Conservation (phyloP, 768 basidiomycete genomes). For the Tylopilus sp. region DNA sequence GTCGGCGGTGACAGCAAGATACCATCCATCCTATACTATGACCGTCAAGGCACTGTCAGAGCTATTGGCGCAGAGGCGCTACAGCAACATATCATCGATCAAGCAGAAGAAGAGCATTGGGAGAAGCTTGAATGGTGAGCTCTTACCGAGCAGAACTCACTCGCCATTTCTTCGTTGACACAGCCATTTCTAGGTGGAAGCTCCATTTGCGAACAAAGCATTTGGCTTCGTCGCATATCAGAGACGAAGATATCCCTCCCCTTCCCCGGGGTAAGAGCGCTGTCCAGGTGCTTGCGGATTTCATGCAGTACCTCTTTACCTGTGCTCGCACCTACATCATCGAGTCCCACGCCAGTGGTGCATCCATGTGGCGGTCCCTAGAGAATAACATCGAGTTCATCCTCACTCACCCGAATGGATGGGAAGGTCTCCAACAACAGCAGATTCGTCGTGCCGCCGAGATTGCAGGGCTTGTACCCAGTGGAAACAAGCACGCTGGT, state of each 20-base stretch:
- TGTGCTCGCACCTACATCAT: constrained; percentile 43
- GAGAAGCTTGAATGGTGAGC: constrained; percentile 5
- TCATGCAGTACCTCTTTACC: constrained; percentile 41
- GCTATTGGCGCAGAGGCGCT: constrained; percentile 42
- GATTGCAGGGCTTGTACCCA: constrained; percentile 45
- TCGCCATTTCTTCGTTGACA: background rate
- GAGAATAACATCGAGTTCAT: constrained; percentile 45
- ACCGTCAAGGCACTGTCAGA: constrained; percentile 33
- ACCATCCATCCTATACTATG: constrained; percentile 47
- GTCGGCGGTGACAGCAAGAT: constrained; percentile 48
- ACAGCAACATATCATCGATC: constrained; percentile 1
- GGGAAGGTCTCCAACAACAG: constrained; percentile 56
- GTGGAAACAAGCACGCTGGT: constrained; percentile 32
- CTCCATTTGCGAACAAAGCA: constrained; percentile 34
- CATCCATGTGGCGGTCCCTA: constrained; percentile 41
- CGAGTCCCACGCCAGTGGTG: constrained; percentile 41
- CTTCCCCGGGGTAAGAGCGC: constrained; percentile 12
- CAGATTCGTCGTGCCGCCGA: constrained; percentile 51
- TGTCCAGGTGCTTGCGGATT: constrained; percentile 34
- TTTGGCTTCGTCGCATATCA: constrained; percentile 21
- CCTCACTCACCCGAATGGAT: constrained; percentile 60
- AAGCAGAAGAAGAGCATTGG: constrained; percentile 5
- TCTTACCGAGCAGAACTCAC: constrained; percentile 4
- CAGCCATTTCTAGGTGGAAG: constrained; percentile 32
- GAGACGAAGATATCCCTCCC: constrained; percentile 15